These are phyloP conservation scores for Floccularia luteovirens DNA, from an alignment of 768 basidiomycete genomes.

Conservation along the genomic window DNA sequence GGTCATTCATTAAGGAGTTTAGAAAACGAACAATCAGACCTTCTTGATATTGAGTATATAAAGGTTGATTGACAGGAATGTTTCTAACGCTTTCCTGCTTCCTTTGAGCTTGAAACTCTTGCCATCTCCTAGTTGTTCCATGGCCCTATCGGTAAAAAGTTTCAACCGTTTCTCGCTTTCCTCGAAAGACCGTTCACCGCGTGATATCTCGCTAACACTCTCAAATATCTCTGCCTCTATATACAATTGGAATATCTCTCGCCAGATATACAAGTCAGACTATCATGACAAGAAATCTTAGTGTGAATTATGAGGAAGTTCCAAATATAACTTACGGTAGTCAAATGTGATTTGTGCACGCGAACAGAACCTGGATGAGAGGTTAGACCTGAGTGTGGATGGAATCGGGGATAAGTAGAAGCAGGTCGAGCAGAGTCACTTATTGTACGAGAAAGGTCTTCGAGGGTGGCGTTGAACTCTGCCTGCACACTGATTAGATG, in stretches of 20 bases:
- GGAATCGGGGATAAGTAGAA: constrained; percentile 26
- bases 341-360: constrained; percentile 12
- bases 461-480: constrained; percentile 37
- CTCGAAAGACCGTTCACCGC: constrained; percentile 63
- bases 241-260: constrained; percentile 85
- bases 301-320: not conserved
- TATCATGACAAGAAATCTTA: constrained; percentile 9
- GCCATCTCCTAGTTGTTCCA: constrained; percentile 45
- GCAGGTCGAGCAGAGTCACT: constrained; percentile 33
- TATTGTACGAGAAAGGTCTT: constrained; percentile 27
- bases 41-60: constrained; percentile 79
- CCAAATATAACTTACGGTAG: constrained; percentile 13
- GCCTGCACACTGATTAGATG: constrained; percentile 44
- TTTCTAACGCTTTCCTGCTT: constrained; percentile 52
- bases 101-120: constrained; percentile 48
- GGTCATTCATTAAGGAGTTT: not conserved
- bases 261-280: constrained; percentile 81
- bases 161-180: constrained; percentile 63
- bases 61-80: constrained; percentile 70
- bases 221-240: constrained; percentile 85
- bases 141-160: constrained; percentile 54
- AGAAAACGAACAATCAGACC: constrained; percentile 25
- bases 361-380: constrained; percentile 27
- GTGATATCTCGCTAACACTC: constrained; percentile 47
- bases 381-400: constrained; percentile 35